Evolutionary conservation across 208 protist genomes (phyloP).

Genomic region (Herpetomonas muscarum): DNA sequence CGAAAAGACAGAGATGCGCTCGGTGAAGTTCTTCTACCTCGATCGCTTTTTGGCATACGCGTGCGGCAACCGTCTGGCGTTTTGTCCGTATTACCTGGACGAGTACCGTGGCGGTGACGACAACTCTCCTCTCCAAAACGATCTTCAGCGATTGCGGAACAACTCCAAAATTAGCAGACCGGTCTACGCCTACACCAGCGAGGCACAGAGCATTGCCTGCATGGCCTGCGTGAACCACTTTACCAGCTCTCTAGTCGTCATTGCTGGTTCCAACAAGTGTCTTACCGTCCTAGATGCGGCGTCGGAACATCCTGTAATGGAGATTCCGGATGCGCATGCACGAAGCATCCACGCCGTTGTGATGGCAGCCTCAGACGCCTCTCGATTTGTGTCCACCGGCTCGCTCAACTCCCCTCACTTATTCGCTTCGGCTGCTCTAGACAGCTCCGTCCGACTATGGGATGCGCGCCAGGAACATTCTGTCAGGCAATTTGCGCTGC

Average conservation of each 20-base stretch:
- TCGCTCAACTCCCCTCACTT: slow-evolving; percentile 34
- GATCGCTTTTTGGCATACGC: slow-evolving; percentile 72
- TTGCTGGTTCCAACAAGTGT: slow-evolving; percentile 65
- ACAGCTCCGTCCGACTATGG: slow-evolving; percentile 68
- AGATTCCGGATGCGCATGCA: slow-evolving; percentile 44
- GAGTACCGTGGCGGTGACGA: neutral
- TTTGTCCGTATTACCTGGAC: neutral
- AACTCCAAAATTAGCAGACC: slow-evolving; percentile 15
- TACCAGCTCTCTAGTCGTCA: slow-evolving; percentile 55
- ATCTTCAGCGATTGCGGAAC: slow-evolving; percentile 24
- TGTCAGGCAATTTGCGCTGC: slow-evolving; percentile 65
- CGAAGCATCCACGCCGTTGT: slow-evolving; percentile 62
- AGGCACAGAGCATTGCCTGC: slow-evolving; percentile 44
- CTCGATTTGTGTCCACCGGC: slow-evolving; percentile 22
- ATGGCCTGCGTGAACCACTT: slow-evolving; percentile 78
- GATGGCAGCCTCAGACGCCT: slow-evolving; percentile 65
- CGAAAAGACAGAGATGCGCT: slow-evolving; percentile 19
- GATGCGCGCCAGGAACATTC: slow-evolving; percentile 46
- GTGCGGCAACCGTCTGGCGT: slow-evolving; percentile 16
- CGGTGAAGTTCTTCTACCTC: slow-evolving; percentile 71
- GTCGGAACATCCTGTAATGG: slow-evolving; percentile 28
- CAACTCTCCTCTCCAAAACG: slow-evolving; percentile 4
- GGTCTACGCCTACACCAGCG: slow-evolving; percentile 21
- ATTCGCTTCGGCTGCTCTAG: slow-evolving; percentile 66
- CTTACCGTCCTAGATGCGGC: slow-evolving; percentile 63